Base-by-base conservation (phyloP, 306 rosid genomes). In the Castanea mollissima region DNA sequence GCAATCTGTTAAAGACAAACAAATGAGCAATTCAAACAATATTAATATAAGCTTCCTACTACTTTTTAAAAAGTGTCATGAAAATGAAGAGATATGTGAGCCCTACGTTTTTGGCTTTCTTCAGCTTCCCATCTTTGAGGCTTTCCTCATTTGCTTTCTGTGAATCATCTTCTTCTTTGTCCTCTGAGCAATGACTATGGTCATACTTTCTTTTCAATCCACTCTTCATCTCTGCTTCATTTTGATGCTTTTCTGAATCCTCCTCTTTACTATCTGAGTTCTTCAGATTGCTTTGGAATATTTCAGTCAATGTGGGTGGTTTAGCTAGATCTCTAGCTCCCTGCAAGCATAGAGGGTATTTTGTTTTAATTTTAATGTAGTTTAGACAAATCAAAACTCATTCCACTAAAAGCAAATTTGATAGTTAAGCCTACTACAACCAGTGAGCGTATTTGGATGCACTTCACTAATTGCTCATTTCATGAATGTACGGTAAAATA, bases 101-200 rank as follows among this genome's bases (percentile, higher is more conserved):
- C 91, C 75, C 75, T 29, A 93, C 99, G 79, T 90, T 93, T 86
- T 91, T 96, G 3, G 99, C 98, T 78, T 80, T 93, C 76, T 93
- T 90, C 16, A 91, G 84, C 88, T 89, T 86, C 74, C 79, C 85
- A 68, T 89, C 88, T 76, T 76, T 80, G 13, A 57, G 73, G 76
- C 69, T 82, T 29, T 73, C 71, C 68, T 81, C 89, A 78, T 86
- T 74, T 64, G 69, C 86, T 31, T 62, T 70, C 49, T 83, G 86
- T 20, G 87, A 75, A 14, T 85, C 89, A 34, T 78, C 89, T 29
- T 78, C 84, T 5, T 41, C 91, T 54, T 56, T 77, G 23, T 85
- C 93, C 87, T 91, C 90, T 8, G 85, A 63, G 71, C 74, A 75
- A 74, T 91, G 92, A 49, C 79, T 83, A 21, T 44, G 79, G 5